Conservation (phyloP, 2,329 filamentous ascomycete genomes). For the Verticillium albo-atrum region DNA sequence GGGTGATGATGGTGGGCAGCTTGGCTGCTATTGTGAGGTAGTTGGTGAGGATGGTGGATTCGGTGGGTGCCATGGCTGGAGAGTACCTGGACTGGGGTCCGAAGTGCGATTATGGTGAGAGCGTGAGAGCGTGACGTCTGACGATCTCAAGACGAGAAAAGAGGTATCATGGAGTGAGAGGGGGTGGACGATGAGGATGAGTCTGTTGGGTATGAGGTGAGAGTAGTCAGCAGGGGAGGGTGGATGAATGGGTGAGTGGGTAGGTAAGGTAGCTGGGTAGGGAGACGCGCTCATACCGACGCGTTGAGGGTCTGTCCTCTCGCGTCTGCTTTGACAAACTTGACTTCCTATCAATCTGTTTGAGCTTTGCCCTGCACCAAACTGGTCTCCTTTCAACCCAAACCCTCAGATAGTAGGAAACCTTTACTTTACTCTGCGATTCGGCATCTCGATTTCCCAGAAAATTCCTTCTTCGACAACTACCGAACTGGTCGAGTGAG, state of each 20-base stretch:
- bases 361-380: neutral
- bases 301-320: neutral
- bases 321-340: neutral
- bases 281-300: conserved; percentile 9
- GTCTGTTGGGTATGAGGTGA: neutral
- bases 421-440: too few species aligned
- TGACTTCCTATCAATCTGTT: neutral
- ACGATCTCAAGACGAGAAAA: neutral
- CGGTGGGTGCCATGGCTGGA: conserved; percentile 63
- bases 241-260: neutral
- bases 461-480: too few species aligned
- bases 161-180: neutral
- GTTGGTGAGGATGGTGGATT: conserved; percentile 68
- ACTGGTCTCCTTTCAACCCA: neutral
- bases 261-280: conserved; percentile 7
- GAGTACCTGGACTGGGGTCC: neutral
- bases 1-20: conserved; percentile 67
- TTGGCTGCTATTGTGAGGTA: conserved; percentile 76
- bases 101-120: too few species aligned
- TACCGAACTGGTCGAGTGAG: neutral
- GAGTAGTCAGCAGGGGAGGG: conserved; percentile 1
- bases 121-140: too few species aligned
- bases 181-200: neutral
- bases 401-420: neutral
- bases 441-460: neutral